A percentile compares a stretch with the other conserved stretches of the same genome.
Evolutionary conservation across 352 stramenopile species (phyloP).

Genomic region (Phytophthora rubi): DNA sequence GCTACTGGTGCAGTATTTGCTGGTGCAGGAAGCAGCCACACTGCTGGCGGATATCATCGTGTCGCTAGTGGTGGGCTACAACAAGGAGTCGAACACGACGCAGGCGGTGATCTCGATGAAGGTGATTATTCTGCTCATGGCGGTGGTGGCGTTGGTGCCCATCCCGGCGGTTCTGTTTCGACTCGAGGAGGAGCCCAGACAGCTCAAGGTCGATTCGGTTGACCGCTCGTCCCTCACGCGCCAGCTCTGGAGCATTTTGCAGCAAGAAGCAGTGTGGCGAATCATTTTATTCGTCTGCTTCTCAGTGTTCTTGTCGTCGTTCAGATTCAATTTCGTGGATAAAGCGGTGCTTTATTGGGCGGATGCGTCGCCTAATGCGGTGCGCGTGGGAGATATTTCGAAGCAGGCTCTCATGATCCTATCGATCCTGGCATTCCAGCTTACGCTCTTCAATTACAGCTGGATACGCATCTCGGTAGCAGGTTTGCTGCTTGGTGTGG

Average conservation of each 20-base stretch:
- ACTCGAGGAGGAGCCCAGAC: constrained; percentile 70
- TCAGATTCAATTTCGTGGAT: constrained; percentile 68
- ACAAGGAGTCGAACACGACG: constrained; percentile 40
- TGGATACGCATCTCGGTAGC: constrained; percentile 66
- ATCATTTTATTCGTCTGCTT: constrained; percentile 77
- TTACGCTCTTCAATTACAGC: constrained; percentile 74
- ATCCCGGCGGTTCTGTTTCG: constrained; percentile 73
- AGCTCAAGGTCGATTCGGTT: constrained; percentile 76
- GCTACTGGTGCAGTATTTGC: constrained; percentile 72
- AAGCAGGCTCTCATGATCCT: constrained; percentile 54
- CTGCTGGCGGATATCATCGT: constrained; percentile 50
- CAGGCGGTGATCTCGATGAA: constrained; percentile 68
- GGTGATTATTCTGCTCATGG: constrained; percentile 73
- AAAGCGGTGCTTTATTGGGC: constrained; percentile 60
- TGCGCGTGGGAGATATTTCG: constrained; percentile 52
- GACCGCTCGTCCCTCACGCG: constrained; percentile 63
- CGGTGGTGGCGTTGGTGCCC: constrained; percentile 60
- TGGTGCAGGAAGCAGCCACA: constrained; percentile 57
- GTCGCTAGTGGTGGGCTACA: constrained; percentile 49
- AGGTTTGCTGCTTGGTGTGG: constrained; percentile 49
- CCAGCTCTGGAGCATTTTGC: constrained; percentile 76
- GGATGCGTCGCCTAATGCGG: constrained; percentile 41
- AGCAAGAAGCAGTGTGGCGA: constrained; percentile 79
- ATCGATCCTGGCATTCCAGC: constrained; percentile 57
- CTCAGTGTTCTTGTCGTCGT: constrained; percentile 61